phyloP scores from a whole-genome alignment of 352 stramenopile species.

The Blastocystis sp. region DNA sequence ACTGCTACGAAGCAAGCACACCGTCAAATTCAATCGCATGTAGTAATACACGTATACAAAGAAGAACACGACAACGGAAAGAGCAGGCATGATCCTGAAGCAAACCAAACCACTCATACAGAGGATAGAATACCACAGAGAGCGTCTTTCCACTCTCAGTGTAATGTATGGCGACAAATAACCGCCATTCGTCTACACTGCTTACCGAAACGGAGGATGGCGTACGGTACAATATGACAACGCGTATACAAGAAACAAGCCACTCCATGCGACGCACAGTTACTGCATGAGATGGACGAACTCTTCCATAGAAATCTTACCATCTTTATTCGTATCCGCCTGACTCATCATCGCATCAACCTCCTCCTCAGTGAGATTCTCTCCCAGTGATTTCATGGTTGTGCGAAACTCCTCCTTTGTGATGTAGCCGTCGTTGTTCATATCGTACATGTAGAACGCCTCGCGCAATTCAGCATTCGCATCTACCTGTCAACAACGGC shows the following conservation, averaged over 20 bases:
- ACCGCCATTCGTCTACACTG: too few relatives aligned
- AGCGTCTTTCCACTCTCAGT: too few relatives aligned
- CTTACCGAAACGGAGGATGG: too few relatives aligned
- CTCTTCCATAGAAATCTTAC: conserved; percentile 54
- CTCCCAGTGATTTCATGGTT: conserved; percentile 58
- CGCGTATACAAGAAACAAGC: background rate
- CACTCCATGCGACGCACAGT: background rate
- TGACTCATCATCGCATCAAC: conserved; percentile 66
- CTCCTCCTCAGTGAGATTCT: conserved; percentile 65
- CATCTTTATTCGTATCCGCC: conserved; percentile 59
- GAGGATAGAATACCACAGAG: too few relatives aligned
- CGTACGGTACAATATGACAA: too few relatives aligned
- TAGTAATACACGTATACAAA: too few relatives aligned
- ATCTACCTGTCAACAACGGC: conserved; percentile 28
- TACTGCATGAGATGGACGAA: conserved; percentile 58
- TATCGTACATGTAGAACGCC: conserved; percentile 71
- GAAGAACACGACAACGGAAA: too few relatives aligned
- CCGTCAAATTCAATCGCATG: too few relatives aligned
- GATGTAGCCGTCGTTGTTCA: conserved; percentile 68
- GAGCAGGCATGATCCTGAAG: too few relatives aligned
- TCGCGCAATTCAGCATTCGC: conserved; percentile 70
- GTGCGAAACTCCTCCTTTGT: conserved; percentile 61
- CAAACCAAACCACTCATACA: too few relatives aligned
- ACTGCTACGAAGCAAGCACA: too few relatives aligned
- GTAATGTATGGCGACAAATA: too few relatives aligned